Evolutionary conservation across 176 grass and related monocot genomes (phyloP).

Genomic region (Hordeum vulgare): MorexV3_pseudomolecules_assembly NC_058519.1:597405457-597405956

Average conservation of each 20-base stretch:
- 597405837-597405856: slow-evolving; percentile 89
- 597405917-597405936: slow-evolving; percentile 88
- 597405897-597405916: slow-evolving; percentile 53
- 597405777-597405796: not conserved
- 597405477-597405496: not conserved
- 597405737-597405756: not conserved
- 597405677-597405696: not conserved
- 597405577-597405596: not conserved
- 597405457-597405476: not conserved
- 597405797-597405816: slow-evolving; percentile 33
- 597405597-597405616: not conserved
- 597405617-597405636: not conserved
- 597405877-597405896: slow-evolving; percentile 89
- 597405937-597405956: slow-evolving; percentile 87
- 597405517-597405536: not conserved
- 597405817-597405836: slow-evolving; percentile 76
- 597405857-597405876: slow-evolving; percentile 70
- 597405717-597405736: not conserved
- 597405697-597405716: not conserved
- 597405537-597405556: not conserved
- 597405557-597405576: not conserved
- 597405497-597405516: not conserved
- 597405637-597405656: too few relatives aligned
- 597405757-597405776: not conserved
- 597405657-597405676: not conserved